A percentile compares a stretch with the other conserved stretches of the same genome.
Evolutionary conservation across 2,329 filamentous ascomycete genomes (phyloP).

Genomic region (Botrytis aclada): DNA sequence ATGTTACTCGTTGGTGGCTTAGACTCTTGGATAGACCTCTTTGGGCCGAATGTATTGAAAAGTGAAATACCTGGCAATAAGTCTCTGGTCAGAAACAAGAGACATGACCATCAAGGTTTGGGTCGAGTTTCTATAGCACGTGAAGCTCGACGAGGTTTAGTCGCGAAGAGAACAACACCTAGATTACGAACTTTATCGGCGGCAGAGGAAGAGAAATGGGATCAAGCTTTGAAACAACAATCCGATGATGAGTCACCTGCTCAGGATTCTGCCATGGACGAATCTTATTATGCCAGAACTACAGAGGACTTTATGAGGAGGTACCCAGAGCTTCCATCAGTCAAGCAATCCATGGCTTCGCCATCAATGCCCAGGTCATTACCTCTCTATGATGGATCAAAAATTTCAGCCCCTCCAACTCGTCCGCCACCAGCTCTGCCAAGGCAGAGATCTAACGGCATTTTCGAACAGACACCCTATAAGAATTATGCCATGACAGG

Average conservation of each 20-base stretch:
- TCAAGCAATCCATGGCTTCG: constrained; percentile 57
- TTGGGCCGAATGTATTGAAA: constrained; percentile 56
- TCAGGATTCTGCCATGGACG: constrained; percentile 46
- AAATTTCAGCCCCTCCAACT: constrained; percentile 38
- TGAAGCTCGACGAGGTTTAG: constrained; percentile 22
- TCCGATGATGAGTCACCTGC: constrained; percentile 42
- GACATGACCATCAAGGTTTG: constrained; percentile 41
- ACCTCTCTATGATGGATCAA: constrained; percentile 33
- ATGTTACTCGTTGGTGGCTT: constrained; percentile 80
- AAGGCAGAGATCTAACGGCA: constrained; percentile 73
- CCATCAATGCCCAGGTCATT: constrained; percentile 14
- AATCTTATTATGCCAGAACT: constrained; percentile 59
- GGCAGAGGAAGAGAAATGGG: constrained; percentile 79
- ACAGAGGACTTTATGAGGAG: constrained; percentile 82
- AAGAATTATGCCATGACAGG: constrained; percentile 25
- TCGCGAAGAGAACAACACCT: constrained; percentile 44
- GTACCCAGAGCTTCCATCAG: constrained; percentile 68
- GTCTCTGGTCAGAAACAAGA: constrained; percentile 41
- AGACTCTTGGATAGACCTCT: constrained; percentile 80
- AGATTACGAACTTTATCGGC: constrained; percentile 67
- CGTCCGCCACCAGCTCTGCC: constrained; percentile 53
- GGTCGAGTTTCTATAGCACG: constrained; percentile 50
- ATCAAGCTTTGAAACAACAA: constrained; percentile 70
- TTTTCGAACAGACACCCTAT: constrained; percentile 54
- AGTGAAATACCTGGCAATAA: constrained; percentile 51